A percentile compares a stretch with the other conserved stretches of the same genome.
These are phyloP conservation scores for Suillus subaureus DNA, from an alignment of 768 basidiomycete genomes.

Conservation along the genomic window DNA sequence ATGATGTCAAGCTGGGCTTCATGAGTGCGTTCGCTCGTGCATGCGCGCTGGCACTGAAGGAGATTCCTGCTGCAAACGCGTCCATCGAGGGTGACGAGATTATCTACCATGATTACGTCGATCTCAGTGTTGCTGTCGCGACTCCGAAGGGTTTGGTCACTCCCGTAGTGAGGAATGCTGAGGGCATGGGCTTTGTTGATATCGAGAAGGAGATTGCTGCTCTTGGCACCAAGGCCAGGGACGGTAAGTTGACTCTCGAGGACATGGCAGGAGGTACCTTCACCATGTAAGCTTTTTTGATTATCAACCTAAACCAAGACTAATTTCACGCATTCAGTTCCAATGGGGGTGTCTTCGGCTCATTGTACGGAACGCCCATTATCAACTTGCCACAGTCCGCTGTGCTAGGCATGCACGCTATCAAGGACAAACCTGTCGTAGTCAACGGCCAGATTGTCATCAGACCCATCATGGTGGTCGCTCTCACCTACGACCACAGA, in stretches of 20 bases:
- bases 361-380: constrained; percentile 97
- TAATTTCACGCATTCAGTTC: constrained; percentile 56
- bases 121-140: constrained; percentile 94
- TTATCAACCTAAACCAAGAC: neutral
- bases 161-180: constrained; percentile 91
- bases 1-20: constrained; percentile 96
- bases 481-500: constrained; percentile 94
- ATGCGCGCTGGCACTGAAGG: constrained; percentile 77
- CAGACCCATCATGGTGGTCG: constrained; percentile 95
- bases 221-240: constrained; percentile 92
- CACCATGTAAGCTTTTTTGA: constrained; percentile 73
- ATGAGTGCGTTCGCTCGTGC: constrained; percentile 98
- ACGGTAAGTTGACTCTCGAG: constrained; percentile 93
- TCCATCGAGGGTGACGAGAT: constrained; percentile 94
- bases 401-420: constrained; percentile 95
- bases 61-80: constrained; percentile 94
- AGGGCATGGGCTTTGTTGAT: constrained; percentile 81
- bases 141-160: constrained; percentile 98
- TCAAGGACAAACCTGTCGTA: constrained; percentile 89
- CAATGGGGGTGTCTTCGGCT: constrained; percentile 98
- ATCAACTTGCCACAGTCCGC: constrained; percentile 96
- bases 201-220: constrained; percentile 93
- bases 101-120: constrained; percentile 90
- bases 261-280: constrained; percentile 99
- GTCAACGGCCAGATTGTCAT: constrained; percentile 95